phyloP scores from a whole-genome alignment of 2,329 filamentous ascomycete species.

The Lecanicillium sp. region DNA sequence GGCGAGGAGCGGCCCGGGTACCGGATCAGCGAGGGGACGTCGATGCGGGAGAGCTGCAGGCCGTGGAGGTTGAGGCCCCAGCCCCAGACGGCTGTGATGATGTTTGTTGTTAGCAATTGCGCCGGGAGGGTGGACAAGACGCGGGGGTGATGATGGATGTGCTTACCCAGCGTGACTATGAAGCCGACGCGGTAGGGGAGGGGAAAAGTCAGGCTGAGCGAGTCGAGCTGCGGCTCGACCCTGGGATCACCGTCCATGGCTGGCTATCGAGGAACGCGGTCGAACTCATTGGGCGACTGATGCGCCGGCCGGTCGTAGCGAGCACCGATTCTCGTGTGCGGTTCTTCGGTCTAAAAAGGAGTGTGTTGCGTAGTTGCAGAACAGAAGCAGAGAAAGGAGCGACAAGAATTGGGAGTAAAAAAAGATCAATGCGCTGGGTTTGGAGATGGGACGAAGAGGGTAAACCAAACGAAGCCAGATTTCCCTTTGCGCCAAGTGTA shows the following conservation, averaged over 20 bases:
- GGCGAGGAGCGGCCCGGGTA: conserved; percentile 71
- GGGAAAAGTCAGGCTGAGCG: conserved; percentile 80
- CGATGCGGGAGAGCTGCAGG: conserved; percentile 72
- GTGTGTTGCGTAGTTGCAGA: no score
- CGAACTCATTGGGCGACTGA: no score
- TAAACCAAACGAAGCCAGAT: no score
- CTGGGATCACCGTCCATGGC: conserved; percentile 68
- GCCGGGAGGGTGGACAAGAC: background rate
- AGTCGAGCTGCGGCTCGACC: conserved; percentile 68
- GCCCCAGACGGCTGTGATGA: conserved; percentile 75
- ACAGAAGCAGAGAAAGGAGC: no score
- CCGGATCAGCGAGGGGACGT: conserved; percentile 78
- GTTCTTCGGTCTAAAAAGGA: no score
- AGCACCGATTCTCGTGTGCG: no score
- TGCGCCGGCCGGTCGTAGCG: no score
- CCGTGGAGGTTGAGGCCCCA: conserved; percentile 92
- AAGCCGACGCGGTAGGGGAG: conserved; percentile 85
- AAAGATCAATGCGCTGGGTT: no score
- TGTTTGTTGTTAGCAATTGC: background rate
- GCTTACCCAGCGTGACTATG: conserved; percentile 74
- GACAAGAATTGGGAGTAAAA: no score
- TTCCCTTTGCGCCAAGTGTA: no score
- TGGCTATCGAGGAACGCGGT: conserved; percentile 2
- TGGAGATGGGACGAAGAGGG: no score
- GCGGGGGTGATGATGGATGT: background rate